Evolutionary conservation across 345 rosid genomes (phyloP).

Genomic region (Arabidopsis thaliana): DNA sequence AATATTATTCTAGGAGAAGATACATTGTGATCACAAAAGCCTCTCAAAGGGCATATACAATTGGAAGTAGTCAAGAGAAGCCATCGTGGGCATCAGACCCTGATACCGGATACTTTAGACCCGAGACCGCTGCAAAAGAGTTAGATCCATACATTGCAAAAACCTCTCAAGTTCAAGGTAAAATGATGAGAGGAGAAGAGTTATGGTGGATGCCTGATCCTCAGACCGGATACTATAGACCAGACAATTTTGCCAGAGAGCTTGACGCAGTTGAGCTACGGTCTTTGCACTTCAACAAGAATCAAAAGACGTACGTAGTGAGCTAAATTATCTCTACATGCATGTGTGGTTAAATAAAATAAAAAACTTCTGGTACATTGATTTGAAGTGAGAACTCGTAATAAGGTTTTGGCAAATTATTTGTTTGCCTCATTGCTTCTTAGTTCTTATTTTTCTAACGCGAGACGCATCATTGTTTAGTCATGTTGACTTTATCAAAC

Average conservation of each 20-base stretch:
- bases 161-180: conserved; percentile 8
- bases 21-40: conserved; percentile 15
- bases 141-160: conserved; percentile 14
- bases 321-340: conserved; percentile 24
- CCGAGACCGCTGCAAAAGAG: conserved; percentile 21
- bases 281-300: conserved; percentile 15
- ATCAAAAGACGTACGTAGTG: too few species aligned
- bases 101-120: conserved; percentile 28
- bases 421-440: conserved; percentile 1
- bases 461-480: conserved; percentile 1
- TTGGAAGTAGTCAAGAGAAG: conserved; percentile 28
- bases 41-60: conserved; percentile 22
- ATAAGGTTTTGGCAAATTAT: background rate
- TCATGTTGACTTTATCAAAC: background rate
- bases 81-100: conserved; percentile 29
- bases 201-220: conserved; percentile 47
- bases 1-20: conserved; percentile 27
- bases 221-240: conserved; percentile 33
- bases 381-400: conserved; percentile 14
- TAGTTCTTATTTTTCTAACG: background rate
- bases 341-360: background rate
- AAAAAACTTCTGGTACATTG: background rate
- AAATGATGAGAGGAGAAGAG: conserved; percentile 22
- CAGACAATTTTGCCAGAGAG: conserved; percentile 18
- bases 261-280: conserved; percentile 33